These are phyloP conservation scores for Hypoxylon fragiforme DNA, from an alignment of 495 filamentous ascomycete genomes.

Conservation along the genomic window DNA sequence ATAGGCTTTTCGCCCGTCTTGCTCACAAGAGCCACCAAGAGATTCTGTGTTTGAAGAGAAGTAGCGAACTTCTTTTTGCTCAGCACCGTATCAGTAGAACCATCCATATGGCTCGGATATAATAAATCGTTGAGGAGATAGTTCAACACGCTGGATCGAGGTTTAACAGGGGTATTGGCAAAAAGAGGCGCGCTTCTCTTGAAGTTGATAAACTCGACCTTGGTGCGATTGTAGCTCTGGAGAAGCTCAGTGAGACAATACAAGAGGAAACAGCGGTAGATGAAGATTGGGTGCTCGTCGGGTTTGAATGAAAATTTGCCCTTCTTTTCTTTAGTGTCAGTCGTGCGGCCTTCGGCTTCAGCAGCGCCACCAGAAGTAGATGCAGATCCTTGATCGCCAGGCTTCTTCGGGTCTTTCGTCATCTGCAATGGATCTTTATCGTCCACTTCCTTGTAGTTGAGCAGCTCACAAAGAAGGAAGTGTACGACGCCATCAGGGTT, in stretches of 20 bases:
- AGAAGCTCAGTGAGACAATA: slow-evolving; percentile 92
- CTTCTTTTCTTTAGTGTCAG: slow-evolving; percentile 63
- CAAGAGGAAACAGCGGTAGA: slow-evolving; percentile 93
- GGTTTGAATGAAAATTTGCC: slow-evolving; percentile 83
- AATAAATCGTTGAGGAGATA: slow-evolving; percentile 88
- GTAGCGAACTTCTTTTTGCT: slow-evolving; percentile 84
- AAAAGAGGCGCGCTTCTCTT: slow-evolving; percentile 80
- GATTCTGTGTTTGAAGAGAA: slow-evolving; percentile 78
- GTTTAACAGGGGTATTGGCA: slow-evolving; percentile 87
- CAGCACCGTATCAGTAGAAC: slow-evolving; percentile 68
- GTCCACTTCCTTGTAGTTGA: slow-evolving; percentile 89
- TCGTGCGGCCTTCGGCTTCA: slow-evolving; percentile 28
- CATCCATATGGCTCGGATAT: slow-evolving; percentile 71
- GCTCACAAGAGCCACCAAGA: slow-evolving; percentile 82
- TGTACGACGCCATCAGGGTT: slow-evolving; percentile 95
- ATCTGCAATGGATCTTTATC: slow-evolving; percentile 65
- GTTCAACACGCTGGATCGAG: slow-evolving; percentile 87
- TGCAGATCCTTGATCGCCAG: slow-evolving; percentile 40
- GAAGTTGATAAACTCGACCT: slow-evolving; percentile 99
- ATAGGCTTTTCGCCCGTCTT: slow-evolving; percentile 79
- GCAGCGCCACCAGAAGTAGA: slow-evolving; percentile 30
- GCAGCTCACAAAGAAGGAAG: slow-evolving; percentile 89
- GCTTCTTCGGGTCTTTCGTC: slow-evolving; percentile 54
- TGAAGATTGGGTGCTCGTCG: slow-evolving; percentile 92
- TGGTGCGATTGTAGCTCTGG: slow-evolving; percentile 89